A percentile compares a stretch with the other conserved stretches of the same genome.
Conservation (phyloP, 2,329 filamentous ascomycete species). For the Pseudopyricularia javanii region DNA sequence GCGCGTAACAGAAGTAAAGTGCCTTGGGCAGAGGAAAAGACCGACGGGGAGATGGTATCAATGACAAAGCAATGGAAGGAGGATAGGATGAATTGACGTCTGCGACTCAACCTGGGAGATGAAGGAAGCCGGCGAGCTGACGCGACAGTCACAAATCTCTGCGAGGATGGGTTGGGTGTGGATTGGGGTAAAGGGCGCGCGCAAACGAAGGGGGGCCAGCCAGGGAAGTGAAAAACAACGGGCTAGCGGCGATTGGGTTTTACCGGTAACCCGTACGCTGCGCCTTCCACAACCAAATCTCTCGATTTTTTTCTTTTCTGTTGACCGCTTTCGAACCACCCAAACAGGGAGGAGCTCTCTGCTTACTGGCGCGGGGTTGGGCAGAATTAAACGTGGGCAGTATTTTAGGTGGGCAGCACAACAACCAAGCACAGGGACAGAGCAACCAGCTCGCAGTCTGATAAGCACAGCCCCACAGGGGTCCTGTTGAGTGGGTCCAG, state of each 20-base stretch:
- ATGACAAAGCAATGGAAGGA: not conserved
- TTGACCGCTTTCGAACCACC: not conserved
- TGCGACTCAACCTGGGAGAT: not conserved
- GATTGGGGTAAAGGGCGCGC: not conserved
- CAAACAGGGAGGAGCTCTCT: not conserved
- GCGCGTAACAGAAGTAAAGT: not conserved
- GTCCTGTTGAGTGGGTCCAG: not conserved
- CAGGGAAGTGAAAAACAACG: too few relatives aligned
- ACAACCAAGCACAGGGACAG: too few relatives aligned
- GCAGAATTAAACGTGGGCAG: too few relatives aligned
- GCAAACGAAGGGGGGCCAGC: not conserved
- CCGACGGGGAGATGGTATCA: not conserved
- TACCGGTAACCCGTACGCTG: too few relatives aligned
- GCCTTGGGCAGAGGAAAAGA: not conserved
- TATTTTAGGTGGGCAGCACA: too few relatives aligned
- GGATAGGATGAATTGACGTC: not conserved
- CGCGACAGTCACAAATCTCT: not conserved
- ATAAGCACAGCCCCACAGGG: not conserved
- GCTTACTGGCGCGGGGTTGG: not conserved
- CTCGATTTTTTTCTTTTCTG: not conserved
- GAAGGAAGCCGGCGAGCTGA: not conserved
- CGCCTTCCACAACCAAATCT: too few relatives aligned
- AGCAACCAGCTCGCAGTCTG: not conserved
- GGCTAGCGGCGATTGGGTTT: too few relatives aligned
- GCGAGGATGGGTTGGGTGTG: not conserved